A percentile compares a stretch with the other conserved stretches of the same genome.
Evolutionary conservation across 805 yeast genomes (phyloP).

Genomic region (Kodamaea fukazawae): DNA sequence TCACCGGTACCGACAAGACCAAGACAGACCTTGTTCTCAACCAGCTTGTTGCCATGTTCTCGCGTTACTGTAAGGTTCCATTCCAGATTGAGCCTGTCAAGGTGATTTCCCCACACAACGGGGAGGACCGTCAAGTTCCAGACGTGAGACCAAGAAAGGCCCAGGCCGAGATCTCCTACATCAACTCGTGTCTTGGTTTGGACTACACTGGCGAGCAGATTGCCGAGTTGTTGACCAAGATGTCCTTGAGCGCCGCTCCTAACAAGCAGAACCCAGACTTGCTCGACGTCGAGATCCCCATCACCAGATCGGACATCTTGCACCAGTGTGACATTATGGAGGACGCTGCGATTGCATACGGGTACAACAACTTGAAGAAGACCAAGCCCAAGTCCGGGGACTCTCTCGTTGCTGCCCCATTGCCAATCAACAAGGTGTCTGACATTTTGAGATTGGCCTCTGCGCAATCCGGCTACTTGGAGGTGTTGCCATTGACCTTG

Average conservation of each 20-base stretch:
- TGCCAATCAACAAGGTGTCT: constrained; percentile 85
- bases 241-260: constrained; percentile 72
- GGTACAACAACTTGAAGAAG: constrained; percentile 83
- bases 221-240: constrained; percentile 62
- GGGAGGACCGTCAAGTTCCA: constrained; percentile 74
- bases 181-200: constrained; percentile 92
- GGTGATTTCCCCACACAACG: constrained; percentile 77
- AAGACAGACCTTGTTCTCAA: constrained; percentile 91
- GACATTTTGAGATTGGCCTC: constrained; percentile 90
- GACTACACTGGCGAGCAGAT: constrained; percentile 67
- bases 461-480: constrained; percentile 93
- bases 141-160: constrained; percentile 62
- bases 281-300: constrained; percentile 73
- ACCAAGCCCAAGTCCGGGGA: constrained; percentile 68
- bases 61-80: constrained; percentile 76
- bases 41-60: constrained; percentile 93
- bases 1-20: constrained; percentile 93
- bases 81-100: constrained; percentile 90
- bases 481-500: constrained; percentile 91
- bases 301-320: constrained; percentile 91
- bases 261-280: constrained; percentile 46
- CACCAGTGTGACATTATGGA: constrained; percentile 99
- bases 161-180: constrained; percentile 75
- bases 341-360: constrained; percentile 95
- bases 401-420: constrained; percentile 79